Evolutionary conservation across 2,329 filamentous ascomycete species (phyloP).

Genomic region (Zymoseptoria crescenta): DNA sequence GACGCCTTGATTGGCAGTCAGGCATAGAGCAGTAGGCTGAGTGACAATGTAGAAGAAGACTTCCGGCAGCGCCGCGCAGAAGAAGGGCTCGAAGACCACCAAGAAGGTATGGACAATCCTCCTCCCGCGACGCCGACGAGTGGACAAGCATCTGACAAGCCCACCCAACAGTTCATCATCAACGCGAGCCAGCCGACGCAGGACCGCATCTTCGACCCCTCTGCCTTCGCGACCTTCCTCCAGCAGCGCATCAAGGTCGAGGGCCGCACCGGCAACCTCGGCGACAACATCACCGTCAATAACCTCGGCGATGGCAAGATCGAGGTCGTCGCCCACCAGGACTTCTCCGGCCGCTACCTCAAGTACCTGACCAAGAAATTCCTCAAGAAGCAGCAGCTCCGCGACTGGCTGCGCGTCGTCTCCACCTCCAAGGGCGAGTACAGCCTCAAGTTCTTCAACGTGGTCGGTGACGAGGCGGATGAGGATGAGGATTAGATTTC

Average conservation of each 20-base stretch:
- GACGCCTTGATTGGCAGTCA: conserved; percentile 34
- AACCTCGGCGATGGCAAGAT: conserved; percentile 95
- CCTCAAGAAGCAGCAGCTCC: conserved; percentile 99
- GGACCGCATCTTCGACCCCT: conserved; percentile 99
- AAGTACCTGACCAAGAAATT: conserved; percentile 99
- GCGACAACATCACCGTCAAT: conserved; percentile 82
- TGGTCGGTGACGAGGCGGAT: conserved; percentile 94
- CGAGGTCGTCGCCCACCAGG: conserved; percentile 93
- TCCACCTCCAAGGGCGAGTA: conserved; percentile 97
- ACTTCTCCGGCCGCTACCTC: conserved; percentile 97
- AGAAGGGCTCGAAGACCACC: conserved; percentile 62
- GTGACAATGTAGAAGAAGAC: conserved; percentile 49
- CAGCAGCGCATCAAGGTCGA: conserved; percentile 99
- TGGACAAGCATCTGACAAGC: neutral
- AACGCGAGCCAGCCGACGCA: conserved; percentile 95
- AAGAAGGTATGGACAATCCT: conserved; percentile 59
- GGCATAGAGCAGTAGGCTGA: conserved; percentile 78
- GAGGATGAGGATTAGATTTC: conserved; percentile 88
- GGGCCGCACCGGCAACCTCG: conserved; percentile 95
- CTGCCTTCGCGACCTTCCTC: conserved; percentile 99
- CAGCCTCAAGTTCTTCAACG: conserved; percentile 99
- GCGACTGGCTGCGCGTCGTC: conserved; percentile 99
- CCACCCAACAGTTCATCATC: conserved; percentile 75
- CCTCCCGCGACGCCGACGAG: neutral
- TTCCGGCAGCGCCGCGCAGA: conserved; percentile 33